A percentile compares a stretch with the other conserved stretches of the same genome.
Conservation (phyloP, 768 basidiomycete genomes). For the Termitomyces heimii region DNA sequence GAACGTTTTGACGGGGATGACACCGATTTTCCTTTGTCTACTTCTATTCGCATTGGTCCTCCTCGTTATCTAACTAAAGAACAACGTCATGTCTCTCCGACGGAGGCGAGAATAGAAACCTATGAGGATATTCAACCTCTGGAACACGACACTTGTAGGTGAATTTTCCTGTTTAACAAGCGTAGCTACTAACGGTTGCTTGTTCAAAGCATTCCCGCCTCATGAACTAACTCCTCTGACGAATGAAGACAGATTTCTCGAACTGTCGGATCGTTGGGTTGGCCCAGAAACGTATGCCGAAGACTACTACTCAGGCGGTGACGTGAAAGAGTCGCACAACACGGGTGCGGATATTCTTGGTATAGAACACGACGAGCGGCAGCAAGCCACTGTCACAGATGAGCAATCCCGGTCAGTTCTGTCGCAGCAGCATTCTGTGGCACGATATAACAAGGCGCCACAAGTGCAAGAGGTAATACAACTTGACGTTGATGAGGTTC, state of each 20-base stretch:
- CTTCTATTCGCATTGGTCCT: not conserved
- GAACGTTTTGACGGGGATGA: constrained; percentile 12
- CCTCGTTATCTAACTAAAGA: constrained; percentile 4
- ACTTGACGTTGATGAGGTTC: constrained; percentile 11
- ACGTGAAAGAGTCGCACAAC: constrained; percentile 4
- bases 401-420: not conserved
- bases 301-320: constrained; percentile 29
- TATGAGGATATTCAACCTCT: constrained; percentile 22
- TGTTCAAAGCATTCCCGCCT: constrained; percentile 7
- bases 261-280: constrained; percentile 30
- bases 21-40: not conserved
- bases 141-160: constrained; percentile 26
- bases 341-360: constrained; percentile 6
- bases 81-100: not conserved
- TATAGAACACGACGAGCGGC: not conserved
- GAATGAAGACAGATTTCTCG: constrained; percentile 12
- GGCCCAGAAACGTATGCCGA: constrained; percentile 27
- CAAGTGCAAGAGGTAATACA: not conserved
- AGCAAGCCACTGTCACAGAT: not conserved
- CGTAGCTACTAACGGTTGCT: not conserved
- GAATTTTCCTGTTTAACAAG: not conserved
- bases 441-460: not conserved
- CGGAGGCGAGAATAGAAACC: not conserved
- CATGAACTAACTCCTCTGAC: constrained; percentile 18
- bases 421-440: not conserved